Conservation (phyloP, 2,329 filamentous ascomycete species). For the Cordyceps cicadae region DNA sequence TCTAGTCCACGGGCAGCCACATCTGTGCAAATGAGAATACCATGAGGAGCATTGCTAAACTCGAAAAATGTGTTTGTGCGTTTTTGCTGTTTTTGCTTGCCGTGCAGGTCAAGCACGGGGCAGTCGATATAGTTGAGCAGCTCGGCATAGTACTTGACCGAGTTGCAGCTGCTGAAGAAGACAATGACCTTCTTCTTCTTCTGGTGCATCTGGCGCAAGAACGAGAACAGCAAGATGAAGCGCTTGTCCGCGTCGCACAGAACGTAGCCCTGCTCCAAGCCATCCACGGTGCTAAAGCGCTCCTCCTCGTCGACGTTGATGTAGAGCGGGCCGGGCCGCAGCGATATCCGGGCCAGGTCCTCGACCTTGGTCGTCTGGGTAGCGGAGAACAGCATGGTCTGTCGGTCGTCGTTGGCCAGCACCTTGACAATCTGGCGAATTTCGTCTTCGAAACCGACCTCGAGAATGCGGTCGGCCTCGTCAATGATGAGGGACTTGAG, state of each 20-base stretch:
- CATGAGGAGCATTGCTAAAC: conserved; percentile 68
- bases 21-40: conserved; percentile 90
- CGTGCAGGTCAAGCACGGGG: conserved; percentile 76
- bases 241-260: conserved; percentile 89
- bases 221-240: conserved; percentile 88
- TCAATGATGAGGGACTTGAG: conserved; percentile 88
- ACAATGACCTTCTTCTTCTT: conserved; percentile 96
- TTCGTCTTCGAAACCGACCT: conserved; percentile 97
- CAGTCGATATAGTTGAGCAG: conserved; percentile 97
- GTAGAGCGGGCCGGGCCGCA: conserved; percentile 84
- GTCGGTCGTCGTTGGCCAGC: conserved; percentile 73
- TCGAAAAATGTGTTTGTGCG: conserved; percentile 99
- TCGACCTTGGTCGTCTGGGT: conserved; percentile 97
- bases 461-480: conserved; percentile 91
- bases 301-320: conserved; percentile 93
- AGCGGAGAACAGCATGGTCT: conserved; percentile 97
- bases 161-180: conserved; percentile 88
- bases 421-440: conserved; percentile 97
- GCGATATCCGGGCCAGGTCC: conserved; percentile 87
- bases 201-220: conserved; percentile 70
- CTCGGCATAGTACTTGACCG: conserved; percentile 92
- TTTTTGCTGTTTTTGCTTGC: conserved; percentile 97
- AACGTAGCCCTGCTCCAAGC: conserved; percentile 92
- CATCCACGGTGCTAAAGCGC: conserved; percentile 85
- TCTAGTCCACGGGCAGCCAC: conserved; percentile 92